These are phyloP conservation scores for Nyssa sinensis DNA, from an alignment of 148 eudicot genomes.

Conservation along the genomic window DNA sequence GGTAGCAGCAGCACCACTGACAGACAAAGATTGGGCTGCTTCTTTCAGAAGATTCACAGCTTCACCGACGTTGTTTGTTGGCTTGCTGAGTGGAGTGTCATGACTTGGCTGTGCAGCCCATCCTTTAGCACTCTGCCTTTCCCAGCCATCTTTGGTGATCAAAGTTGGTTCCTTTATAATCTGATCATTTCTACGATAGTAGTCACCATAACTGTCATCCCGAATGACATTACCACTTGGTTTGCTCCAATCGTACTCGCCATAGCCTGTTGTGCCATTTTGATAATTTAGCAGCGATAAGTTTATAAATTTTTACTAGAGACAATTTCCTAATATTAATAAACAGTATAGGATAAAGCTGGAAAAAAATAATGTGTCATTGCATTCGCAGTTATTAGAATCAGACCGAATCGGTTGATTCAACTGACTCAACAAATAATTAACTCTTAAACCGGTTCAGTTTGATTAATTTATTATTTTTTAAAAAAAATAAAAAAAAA, in stretches of 20 bases:
- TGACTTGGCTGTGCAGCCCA: neutral
- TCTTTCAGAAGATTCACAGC: conserved; percentile 5
- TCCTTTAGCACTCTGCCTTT: neutral
- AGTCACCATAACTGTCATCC: neutral
- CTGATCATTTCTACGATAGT: too few relatives aligned
- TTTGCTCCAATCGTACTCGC: conserved; percentile 1
- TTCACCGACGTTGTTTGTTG: conserved; percentile 6
- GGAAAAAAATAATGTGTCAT: too few relatives aligned
- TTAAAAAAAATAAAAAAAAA: too few relatives aligned
- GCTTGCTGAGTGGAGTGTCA: neutral
- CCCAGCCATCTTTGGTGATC: neutral
- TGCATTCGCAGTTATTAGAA: too few relatives aligned
- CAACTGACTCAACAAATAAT: too few relatives aligned
- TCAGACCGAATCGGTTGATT: too few relatives aligned
- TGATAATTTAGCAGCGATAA: too few relatives aligned
- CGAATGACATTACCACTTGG: neutral
- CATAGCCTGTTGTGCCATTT: neutral
- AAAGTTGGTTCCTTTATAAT: neutral
- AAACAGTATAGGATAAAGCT: too few relatives aligned
- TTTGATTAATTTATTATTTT: too few relatives aligned
- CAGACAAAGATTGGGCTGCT: neutral
- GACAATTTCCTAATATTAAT: too few relatives aligned
- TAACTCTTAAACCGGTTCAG: too few relatives aligned
- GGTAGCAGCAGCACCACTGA: neutral
- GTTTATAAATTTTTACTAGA: too few relatives aligned